Evolutionary conservation across 441 rosid species (phyloP), one percentile per base, ranked within the genome.

Genomic region (Aleurites moluccanus): DNA sequence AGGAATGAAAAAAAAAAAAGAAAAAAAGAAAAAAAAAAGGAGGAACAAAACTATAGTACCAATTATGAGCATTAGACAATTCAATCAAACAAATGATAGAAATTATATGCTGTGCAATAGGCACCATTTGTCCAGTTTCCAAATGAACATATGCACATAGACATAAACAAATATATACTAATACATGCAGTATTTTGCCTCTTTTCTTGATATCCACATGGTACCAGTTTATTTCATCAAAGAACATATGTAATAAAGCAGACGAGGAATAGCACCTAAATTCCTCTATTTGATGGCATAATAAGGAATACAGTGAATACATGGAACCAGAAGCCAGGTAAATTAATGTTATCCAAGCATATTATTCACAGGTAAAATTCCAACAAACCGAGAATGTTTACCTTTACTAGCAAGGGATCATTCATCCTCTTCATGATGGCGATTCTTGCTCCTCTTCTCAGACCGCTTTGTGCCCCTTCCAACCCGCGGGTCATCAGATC

Each of bases 391-490:
- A 25, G 10, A 40, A 21, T 10, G 9, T 49, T 61, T 4, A 61
- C 73, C 63, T 50, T 68, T 20, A 25, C 35, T 13, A 23, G 61
- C 61, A 67, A 62, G 44, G 44, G 64, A 70, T 61, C 80, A 86
- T 42, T 78, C 72, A 75, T 79, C 82, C 45, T 77, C 72, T 76
- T 80, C 82, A 70, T 73, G 88, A 56, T 73, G 89, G 73, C 78
- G 90, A 78, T 86, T 91, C 73, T 86, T 84, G 82, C 85, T 84
- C 78, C 86, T 87, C 85, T 84, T 87, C 79, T 75, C 84, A 50
- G 88, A 80, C 50, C 89, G 85, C 63, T 81, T 85, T 45, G 88
- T 78, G 13, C 82, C 87, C 73, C 95, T 79, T 67, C 97, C 97
- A 79, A 80, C 76, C 16, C 96, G 86, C 0, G 84, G 79, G 72